A percentile compares a stretch with the other conserved stretches of the same genome.
These are phyloP conservation scores for Glutinoglossum americanum DNA, from an alignment of 495 filamentous ascomycete genomes.

Conservation along the genomic window DNA sequence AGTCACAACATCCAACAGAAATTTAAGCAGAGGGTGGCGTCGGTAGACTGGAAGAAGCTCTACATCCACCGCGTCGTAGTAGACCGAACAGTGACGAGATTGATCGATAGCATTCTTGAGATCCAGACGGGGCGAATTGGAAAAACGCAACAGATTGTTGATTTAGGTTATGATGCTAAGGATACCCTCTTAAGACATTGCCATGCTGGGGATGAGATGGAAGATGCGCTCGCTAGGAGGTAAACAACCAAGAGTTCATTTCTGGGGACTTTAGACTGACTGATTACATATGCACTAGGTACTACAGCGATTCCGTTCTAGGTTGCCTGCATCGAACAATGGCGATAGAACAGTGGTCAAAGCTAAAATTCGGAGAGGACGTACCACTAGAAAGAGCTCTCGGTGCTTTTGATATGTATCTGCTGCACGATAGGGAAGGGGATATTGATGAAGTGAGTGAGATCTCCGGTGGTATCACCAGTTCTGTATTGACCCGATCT, in stretches of 20 bases:
- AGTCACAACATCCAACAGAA: constrained; percentile 41
- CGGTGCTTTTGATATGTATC: constrained; percentile 71
- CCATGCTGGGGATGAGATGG: constrained; percentile 29
- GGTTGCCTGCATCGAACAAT: constrained; percentile 60
- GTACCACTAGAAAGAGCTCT: constrained; percentile 52
- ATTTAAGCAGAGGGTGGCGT: constrained; percentile 24
- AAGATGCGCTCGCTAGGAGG: constrained; percentile 69
- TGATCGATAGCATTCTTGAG: constrained; percentile 48
- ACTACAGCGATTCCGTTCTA: constrained; percentile 49
- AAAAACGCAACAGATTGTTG: constrained; percentile 44
- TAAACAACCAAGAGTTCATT: constrained; percentile 16
- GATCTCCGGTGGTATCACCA: not conserved
- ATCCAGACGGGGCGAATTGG: constrained; percentile 45
- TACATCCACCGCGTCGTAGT: constrained; percentile 35
- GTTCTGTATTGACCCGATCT: not conserved
- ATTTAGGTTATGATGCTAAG: constrained; percentile 68
- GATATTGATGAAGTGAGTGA: constrained; percentile 60
- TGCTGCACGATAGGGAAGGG: constrained; percentile 43
- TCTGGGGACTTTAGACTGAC: not conserved
- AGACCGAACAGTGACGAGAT: constrained; percentile 29
- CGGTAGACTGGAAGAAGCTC: constrained; percentile 55
- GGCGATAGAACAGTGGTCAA: constrained; percentile 56
- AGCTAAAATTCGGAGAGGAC: constrained; percentile 25
- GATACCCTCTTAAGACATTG: constrained; percentile 55
- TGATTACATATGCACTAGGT: constrained; percentile 25